Conservation (phyloP, 192 early-diverging fungal genomes). For the Lunasporangiospora selenospora region DNA sequence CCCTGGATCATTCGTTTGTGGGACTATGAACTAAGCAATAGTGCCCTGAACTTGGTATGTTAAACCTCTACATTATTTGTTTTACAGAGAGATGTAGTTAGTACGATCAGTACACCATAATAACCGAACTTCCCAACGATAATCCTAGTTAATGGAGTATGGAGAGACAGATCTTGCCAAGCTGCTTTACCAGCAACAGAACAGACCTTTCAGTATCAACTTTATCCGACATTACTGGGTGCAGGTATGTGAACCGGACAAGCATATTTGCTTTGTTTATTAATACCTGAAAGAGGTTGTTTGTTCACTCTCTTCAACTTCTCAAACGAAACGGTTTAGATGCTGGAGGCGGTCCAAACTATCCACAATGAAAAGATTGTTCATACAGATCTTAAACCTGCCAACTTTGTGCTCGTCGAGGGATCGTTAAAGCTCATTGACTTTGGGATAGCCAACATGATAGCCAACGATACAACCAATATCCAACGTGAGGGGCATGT, state of each 20-base stretch:
- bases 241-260: constrained; percentile 65
- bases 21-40: constrained; percentile 75
- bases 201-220: constrained; percentile 66
- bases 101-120: too few species aligned
- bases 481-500: constrained; percentile 86
- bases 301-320: too few species aligned
- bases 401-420: constrained; percentile 91
- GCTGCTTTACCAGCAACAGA: constrained; percentile 57
- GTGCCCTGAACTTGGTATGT: constrained; percentile 75
- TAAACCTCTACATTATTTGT: too few species aligned
- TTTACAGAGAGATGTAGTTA: too few species aligned
- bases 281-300: too few species aligned
- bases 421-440: constrained; percentile 93
- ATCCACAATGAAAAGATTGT: constrained; percentile 91
- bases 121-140: too few species aligned
- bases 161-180: constrained; percentile 88
- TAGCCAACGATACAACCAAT: constrained; percentile 94
- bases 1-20: constrained; percentile 79
- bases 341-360: constrained; percentile 87
- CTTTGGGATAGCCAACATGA: constrained; percentile 97
- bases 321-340: too few species aligned
- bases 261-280: too few species aligned
- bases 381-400: constrained; percentile 94
- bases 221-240: constrained; percentile 87
- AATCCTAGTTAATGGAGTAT: constrained; percentile 80